Evolutionary conservation across 1,139 yeast species (phyloP).

Genomic region (Magnusiomyces clavatus): DNA sequence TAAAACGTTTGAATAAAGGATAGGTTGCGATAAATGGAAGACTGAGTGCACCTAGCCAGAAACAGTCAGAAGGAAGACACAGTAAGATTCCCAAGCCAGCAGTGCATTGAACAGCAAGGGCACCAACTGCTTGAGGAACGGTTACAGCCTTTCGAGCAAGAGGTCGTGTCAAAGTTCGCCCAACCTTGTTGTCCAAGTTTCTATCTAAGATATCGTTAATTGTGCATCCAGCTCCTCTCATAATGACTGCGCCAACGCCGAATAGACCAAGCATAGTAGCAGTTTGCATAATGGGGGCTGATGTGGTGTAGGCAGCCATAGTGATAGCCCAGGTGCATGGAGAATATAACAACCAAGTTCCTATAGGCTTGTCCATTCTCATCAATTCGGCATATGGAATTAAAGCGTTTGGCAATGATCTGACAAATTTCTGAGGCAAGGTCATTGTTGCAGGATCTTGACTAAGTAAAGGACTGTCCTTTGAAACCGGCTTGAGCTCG

Average conservation of each 20-base stretch:
- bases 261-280: slow-evolving; percentile 53
- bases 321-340: slow-evolving; percentile 80
- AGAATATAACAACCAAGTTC: slow-evolving; percentile 70
- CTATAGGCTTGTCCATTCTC: slow-evolving; percentile 91
- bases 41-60: slow-evolving; percentile 73
- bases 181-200: slow-evolving; percentile 74
- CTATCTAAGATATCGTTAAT: slow-evolving; percentile 85
- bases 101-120: slow-evolving; percentile 65
- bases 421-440: slow-evolving; percentile 33
- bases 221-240: slow-evolving; percentile 98
- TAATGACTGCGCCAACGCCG: slow-evolving; percentile 74
- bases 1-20: slow-evolving; percentile 88
- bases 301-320: slow-evolving; percentile 72
- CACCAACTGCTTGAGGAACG: slow-evolving; percentile 61
- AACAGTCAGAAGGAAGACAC: slow-evolving; percentile 72
- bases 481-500: slow-evolving; percentile 3
- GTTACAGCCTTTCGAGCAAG: slow-evolving; percentile 80
- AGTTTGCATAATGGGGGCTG: slow-evolving; percentile 61
- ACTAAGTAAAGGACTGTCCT: slow-evolving; percentile 11
- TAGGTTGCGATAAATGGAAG: slow-evolving; percentile 75
- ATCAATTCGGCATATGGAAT: slow-evolving; percentile 88
- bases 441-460: slow-evolving; percentile 9
- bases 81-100: slow-evolving; percentile 71
- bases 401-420: slow-evolving; percentile 58
- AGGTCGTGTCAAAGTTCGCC: slow-evolving; percentile 83